These are phyloP conservation scores for Penicillium sp. DNA, from an alignment of 2,329 filamentous ascomycete genomes.

Conservation along the genomic window DNA sequence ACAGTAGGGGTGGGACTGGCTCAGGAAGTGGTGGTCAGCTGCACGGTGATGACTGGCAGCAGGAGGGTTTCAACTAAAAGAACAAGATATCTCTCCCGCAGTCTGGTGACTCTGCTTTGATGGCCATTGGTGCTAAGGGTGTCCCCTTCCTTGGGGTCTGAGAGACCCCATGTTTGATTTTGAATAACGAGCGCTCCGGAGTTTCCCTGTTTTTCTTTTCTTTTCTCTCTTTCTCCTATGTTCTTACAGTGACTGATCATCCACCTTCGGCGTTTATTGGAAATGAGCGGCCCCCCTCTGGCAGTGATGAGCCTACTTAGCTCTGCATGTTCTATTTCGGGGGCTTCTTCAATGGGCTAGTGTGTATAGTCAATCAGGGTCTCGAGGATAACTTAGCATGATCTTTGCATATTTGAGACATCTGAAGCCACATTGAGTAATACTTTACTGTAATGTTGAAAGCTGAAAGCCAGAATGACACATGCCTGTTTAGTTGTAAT, in stretches of 20 bases:
- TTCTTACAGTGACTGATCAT: conserved; percentile 6
- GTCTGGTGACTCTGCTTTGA: conserved; percentile 3
- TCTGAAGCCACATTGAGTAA: background rate
- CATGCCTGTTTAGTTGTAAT: background rate
- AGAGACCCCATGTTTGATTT: conserved; percentile 12
- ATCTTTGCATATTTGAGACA: background rate
- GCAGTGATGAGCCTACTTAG: conserved; percentile 4
- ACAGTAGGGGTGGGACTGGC: conserved; percentile 29
- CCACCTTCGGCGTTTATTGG: conserved; percentile 11
- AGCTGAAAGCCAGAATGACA: no score
- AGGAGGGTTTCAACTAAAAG: conserved; percentile 59
- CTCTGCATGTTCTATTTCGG: conserved; percentile 10
- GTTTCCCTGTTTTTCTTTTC: conserved; percentile 11
- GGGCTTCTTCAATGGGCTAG: background rate
- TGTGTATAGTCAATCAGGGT: background rate
- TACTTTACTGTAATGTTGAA: no score
- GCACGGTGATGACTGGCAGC: conserved; percentile 63
- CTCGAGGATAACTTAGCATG: background rate
- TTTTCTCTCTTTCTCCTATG: background rate
- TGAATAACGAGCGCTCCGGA: conserved; percentile 23
- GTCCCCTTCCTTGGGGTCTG: background rate
- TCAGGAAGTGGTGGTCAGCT: conserved; percentile 32
- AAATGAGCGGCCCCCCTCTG: conserved; percentile 11
- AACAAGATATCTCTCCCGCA: conserved; percentile 13
- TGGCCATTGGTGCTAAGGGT: background rate